Conservation (phyloP, 495 filamentous ascomycete genomes). For the Daldinia caldariorum region DNA sequence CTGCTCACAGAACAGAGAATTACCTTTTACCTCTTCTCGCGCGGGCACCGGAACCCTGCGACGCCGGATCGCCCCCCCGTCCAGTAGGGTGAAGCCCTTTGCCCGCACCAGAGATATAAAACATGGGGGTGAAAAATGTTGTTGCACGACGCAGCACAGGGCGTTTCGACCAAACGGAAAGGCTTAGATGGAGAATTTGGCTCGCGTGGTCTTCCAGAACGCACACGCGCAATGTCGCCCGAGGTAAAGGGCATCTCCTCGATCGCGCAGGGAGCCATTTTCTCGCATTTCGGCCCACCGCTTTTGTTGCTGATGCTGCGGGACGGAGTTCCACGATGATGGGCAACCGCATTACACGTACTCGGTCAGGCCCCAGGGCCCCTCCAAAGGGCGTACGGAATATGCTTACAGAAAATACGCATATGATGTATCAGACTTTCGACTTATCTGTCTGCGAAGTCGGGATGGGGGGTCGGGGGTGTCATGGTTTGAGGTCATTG, state of each 20-base stretch:
- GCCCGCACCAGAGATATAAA: conserved; percentile 39
- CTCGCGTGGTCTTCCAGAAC: conserved; percentile 26
- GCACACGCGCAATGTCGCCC: conserved; percentile 30
- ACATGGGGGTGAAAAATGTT: conserved; percentile 19
- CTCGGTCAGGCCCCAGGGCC: neutral
- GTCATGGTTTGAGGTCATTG: conserved; percentile 28
- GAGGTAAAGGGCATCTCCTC: conserved; percentile 13
- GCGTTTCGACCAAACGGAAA: conserved; percentile 17
- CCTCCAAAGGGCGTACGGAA: neutral
- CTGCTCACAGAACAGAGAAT: conserved; percentile 19
- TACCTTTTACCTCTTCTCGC: neutral
- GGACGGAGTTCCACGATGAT: conserved; percentile 23
- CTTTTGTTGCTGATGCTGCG: conserved; percentile 20
- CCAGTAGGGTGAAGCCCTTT: conserved; percentile 16
- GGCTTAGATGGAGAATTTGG: conserved; percentile 11
- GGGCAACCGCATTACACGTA: conserved; percentile 1
- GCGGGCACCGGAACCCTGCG: conserved; percentile 23
- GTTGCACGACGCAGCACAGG: conserved; percentile 37
- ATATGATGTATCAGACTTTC: conserved; percentile 18
- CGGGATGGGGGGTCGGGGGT: too few relatives aligned
- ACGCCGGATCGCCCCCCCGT: conserved; percentile 34
- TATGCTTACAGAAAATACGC: neutral
- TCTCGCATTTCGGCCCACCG: neutral
- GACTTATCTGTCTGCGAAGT: conserved; percentile 12
- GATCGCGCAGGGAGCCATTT: conserved; percentile 43